Evolutionary conservation across 805 yeast species (phyloP).

Genomic region (Ogataea saltuana): DNA sequence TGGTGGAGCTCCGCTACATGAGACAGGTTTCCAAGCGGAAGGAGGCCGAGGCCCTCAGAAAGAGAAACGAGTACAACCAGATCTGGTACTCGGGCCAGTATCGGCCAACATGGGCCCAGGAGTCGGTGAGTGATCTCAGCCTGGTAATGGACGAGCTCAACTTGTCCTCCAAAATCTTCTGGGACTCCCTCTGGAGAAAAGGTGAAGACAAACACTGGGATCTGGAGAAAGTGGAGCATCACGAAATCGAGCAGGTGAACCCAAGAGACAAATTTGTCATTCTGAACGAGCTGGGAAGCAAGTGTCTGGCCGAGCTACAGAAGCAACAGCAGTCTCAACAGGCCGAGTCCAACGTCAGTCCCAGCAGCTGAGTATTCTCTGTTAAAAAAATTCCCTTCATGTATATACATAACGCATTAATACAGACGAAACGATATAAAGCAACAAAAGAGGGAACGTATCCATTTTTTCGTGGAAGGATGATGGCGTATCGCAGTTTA

Average conservation of each 20-base stretch:
- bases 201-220: constrained; percentile 81
- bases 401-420: background rate
- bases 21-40: constrained; percentile 63
- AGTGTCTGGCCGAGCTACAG: constrained; percentile 27
- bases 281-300: constrained; percentile 56
- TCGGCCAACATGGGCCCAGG: constrained; percentile 89
- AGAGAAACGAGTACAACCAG: constrained; percentile 72
- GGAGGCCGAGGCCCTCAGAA: constrained; percentile 67
- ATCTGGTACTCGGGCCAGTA: constrained; percentile 86
- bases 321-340: constrained; percentile 6
- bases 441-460: too few relatives aligned
- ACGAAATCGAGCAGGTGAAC: constrained; percentile 51
- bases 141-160: constrained; percentile 66
- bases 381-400: background rate
- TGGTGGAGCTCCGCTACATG: constrained; percentile 70
- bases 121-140: constrained; percentile 82
- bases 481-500: too few relatives aligned
- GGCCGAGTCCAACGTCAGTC: constrained; percentile 6
- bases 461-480: too few relatives aligned
- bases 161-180: constrained; percentile 52
- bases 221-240: constrained; percentile 56
- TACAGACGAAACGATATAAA: background rate
- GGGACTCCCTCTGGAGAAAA: constrained; percentile 89
- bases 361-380: background rate
- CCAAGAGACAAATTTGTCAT: constrained; percentile 69